Evolutionary conservation across 768 basidiomycete genomes (phyloP), one percentile per base, ranked within the genome.

Genomic region (Coprinopsis marcescibilis): DNA sequence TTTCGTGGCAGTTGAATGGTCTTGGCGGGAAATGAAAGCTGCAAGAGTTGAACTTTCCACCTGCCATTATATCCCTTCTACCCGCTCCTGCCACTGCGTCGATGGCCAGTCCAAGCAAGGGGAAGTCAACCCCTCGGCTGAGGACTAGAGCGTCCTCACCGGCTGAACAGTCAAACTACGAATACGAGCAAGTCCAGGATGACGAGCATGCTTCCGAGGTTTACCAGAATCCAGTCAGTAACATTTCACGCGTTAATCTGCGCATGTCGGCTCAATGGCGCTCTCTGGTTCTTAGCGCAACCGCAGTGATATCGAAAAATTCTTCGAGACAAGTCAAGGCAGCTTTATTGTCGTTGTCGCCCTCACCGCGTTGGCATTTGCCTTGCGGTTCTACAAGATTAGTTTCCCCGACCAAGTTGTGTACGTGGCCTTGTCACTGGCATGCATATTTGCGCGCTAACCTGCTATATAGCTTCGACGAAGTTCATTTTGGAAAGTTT

Each of bases 401-500:
- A 89, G 85, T 60, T 83, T 89, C 61, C 93, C 92, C 35, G 89
- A 93, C 72, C 87, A 92, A 70, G 91, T 94, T 52, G 91, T 94
- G 89, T 92, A 66, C 61, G 89, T 75, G 25, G 35, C 32, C 25
- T 45, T 17, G 38, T 35, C 41, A 29, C 14, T 20, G 42, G 32
- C 33, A 7, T 3, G 17, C 7, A 13, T 20, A 19, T 3, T 11
- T 14, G 3, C 7, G 17, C 17, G 4, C 25, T 26, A 15, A 46
- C 21, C 41, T 26, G 15, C 23, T 32, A 10, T 23, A 29, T 55
- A 94, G 91, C 39, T 97, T 97, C 60, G 94, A 97, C 62, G 94
- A 98, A 68, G 95, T 97, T 11, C 95, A 98, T 61, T 98, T 98
- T 61, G 95, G 95, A 52, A 96, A 97, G 66, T 99, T 99, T 62